Percentiles rank a stretch among this genome's conserved stretches.
Conservation (phyloP, 73 alveolate species). For the Breviolum minutum region DNA sequence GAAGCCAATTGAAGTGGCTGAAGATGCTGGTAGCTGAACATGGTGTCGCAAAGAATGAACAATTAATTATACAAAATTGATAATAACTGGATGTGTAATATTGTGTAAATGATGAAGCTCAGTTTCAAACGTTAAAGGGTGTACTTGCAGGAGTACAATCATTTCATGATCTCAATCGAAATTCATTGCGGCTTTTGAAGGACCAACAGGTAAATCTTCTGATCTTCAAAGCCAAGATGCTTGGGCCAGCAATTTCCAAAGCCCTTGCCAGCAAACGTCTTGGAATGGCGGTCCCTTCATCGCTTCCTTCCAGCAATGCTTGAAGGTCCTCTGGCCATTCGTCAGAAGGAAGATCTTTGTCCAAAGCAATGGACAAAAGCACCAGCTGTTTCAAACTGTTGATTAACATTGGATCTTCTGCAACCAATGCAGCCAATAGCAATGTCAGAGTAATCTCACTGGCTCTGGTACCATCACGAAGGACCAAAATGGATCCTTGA, state of each 20-base stretch:
- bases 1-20: too few relatives aligned
- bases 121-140: too few relatives aligned
- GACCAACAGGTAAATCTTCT: neutral
- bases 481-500: neutral
- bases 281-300: neutral
- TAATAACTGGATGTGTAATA: too few relatives aligned
- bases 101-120: too few relatives aligned
- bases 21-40: too few relatives aligned
- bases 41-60: too few relatives aligned
- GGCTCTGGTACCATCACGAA: neutral
- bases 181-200: neutral
- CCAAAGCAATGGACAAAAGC: neutral
- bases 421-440: constrained; percentile 6
- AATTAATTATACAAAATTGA: too few relatives aligned
- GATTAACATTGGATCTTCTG: constrained; percentile 12
- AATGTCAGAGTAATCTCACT: neutral
- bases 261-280: constrained; percentile 2
- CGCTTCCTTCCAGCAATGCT: neutral
- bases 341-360: neutral
- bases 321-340: constrained; percentile 27
- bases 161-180: neutral
- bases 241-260: neutral
- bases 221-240: neutral
- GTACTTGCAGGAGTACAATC: too few relatives aligned
- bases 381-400: constrained; percentile 23